These are phyloP conservation scores for Candida endomychidarum DNA, from an alignment of 805 yeast species.

Conservation along the genomic window DNA sequence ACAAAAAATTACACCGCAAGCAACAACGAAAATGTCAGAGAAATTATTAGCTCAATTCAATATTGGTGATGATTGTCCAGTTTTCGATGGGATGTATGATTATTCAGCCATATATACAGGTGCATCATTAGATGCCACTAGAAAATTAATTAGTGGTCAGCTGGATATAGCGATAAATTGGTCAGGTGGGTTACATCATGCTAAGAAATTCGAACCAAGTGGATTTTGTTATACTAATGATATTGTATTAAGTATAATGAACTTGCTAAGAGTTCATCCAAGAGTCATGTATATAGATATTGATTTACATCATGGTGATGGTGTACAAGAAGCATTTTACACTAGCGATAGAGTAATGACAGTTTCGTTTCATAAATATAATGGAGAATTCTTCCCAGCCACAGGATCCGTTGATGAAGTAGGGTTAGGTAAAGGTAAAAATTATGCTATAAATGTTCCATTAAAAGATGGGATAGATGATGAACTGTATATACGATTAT, in stretches of 20 bases:
- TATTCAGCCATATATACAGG: slow-evolving; percentile 89
- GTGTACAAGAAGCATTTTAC: slow-evolving; percentile 96
- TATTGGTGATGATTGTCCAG: slow-evolving; percentile 93
- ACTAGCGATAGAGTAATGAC: slow-evolving; percentile 96
- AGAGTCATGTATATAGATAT: slow-evolving; percentile 92
- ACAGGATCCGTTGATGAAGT: slow-evolving; percentile 90
- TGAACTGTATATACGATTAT: slow-evolving; percentile 70
- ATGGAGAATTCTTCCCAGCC: slow-evolving; percentile 95
- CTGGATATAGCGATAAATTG: slow-evolving; percentile 94
- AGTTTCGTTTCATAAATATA: slow-evolving; percentile 89
- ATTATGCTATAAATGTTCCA: slow-evolving; percentile 89
- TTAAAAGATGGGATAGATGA: slow-evolving; percentile 95
- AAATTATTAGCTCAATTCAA: slow-evolving; percentile 67
- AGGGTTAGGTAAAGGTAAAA: slow-evolving; percentile 86
- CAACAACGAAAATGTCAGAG: slow-evolving; percentile 55
- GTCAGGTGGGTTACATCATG: slow-evolving; percentile 97
- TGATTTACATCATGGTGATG: slow-evolving; percentile 96
- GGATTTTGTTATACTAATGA: slow-evolving; percentile 96
- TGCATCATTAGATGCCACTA: slow-evolving; percentile 90
- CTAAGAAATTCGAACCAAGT: slow-evolving; percentile 89
- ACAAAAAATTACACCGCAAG: slow-evolving; percentile 74
- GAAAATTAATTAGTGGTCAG: slow-evolving; percentile 79
- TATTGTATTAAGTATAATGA: slow-evolving; percentile 84
- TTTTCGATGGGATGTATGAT: slow-evolving; percentile 92
- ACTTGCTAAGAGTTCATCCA: slow-evolving; percentile 83